Evolutionary conservation across 257 asterid genomes (phyloP).

Genomic region (Solanum corneliomulleri): DNA sequence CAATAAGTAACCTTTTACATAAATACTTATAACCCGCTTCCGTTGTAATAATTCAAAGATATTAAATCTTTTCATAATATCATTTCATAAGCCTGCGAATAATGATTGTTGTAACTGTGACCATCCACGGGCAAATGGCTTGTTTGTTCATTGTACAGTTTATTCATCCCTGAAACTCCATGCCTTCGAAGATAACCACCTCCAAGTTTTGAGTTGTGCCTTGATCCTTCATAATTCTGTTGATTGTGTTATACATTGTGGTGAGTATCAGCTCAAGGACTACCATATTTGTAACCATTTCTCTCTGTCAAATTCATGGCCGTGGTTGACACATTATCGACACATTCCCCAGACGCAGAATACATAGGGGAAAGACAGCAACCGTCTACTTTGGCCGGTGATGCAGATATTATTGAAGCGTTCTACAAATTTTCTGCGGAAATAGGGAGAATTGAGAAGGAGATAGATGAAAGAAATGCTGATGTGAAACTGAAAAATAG

Average conservation of each 20-base stretch:
- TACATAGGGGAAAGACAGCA: constrained; percentile 78
- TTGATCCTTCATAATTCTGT: constrained; percentile 10
- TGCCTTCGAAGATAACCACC: background rate
- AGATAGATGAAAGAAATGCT: constrained; percentile 51
- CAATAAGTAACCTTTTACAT: no score
- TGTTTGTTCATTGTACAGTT: constrained; percentile 11
- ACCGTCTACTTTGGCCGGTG: constrained; percentile 78
- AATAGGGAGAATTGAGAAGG: constrained; percentile 52
- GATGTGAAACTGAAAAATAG: constrained; percentile 41
- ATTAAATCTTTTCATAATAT: no score
- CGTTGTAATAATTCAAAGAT: no score
- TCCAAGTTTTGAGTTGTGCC: background rate
- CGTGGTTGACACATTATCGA: constrained; percentile 77
- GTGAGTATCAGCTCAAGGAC: constrained; percentile 14
- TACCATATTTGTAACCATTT: constrained; percentile 17
- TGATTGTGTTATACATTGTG: constrained; percentile 8
- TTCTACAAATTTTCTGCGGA: constrained; percentile 66
- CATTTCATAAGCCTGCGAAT: constrained; percentile 7
- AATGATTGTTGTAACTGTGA: constrained; percentile 8
- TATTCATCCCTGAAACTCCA: constrained; percentile 1
- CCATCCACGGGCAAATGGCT: constrained; percentile 10
- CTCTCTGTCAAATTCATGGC: constrained; percentile 66
- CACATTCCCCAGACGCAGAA: constrained; percentile 91
- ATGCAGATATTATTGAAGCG: constrained; percentile 42
- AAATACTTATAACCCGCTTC: no score